These are phyloP conservation scores for Pseudogymnoascus sp. DNA, from an alignment of 2,329 filamentous ascomycete species.

Conservation along the genomic window DNA sequence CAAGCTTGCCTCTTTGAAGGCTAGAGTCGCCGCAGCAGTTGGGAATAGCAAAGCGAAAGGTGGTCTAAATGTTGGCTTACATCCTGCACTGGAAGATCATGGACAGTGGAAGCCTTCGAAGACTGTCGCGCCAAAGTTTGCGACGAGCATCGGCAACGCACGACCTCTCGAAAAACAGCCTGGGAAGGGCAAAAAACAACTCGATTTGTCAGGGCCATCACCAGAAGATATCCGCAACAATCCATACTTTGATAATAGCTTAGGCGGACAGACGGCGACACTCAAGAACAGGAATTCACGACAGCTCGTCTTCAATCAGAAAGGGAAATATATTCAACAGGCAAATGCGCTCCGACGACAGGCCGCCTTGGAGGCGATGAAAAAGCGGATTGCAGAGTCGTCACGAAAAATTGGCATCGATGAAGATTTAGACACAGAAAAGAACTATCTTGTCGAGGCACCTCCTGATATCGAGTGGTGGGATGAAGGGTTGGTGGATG, in stretches of 20 bases:
- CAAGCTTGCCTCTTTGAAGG: slow-evolving; percentile 68
- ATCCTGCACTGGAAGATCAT: slow-evolving; percentile 58
- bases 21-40: slow-evolving; percentile 69
- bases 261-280: slow-evolving; percentile 48
- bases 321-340: slow-evolving; percentile 95
- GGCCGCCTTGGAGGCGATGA: slow-evolving; percentile 85
- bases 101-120: slow-evolving; percentile 38
- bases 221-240: slow-evolving; percentile 57
- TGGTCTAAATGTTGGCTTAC: slow-evolving; percentile 35
- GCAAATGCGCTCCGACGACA: slow-evolving; percentile 82
- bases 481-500: slow-evolving; percentile 80
- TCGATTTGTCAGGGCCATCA: slow-evolving; percentile 49
- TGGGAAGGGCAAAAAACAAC: slow-evolving; percentile 38
- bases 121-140: slow-evolving; percentile 29
- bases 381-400: slow-evolving; percentile 80
- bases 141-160: slow-evolving; percentile 33
- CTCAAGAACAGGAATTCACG: slow-evolving; percentile 61
- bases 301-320: slow-evolving; percentile 82
- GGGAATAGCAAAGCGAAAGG: slow-evolving; percentile 40
- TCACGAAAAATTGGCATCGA: slow-evolving; percentile 88
- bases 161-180: slow-evolving; percentile 25
- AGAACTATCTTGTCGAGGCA: slow-evolving; percentile 73
- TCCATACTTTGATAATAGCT: slow-evolving; percentile 71
- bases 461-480: slow-evolving; percentile 95
- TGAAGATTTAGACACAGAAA: slow-evolving; percentile 81